Conservation (phyloP, 345 rosid species). For the Pistacia integerrima region DNA sequence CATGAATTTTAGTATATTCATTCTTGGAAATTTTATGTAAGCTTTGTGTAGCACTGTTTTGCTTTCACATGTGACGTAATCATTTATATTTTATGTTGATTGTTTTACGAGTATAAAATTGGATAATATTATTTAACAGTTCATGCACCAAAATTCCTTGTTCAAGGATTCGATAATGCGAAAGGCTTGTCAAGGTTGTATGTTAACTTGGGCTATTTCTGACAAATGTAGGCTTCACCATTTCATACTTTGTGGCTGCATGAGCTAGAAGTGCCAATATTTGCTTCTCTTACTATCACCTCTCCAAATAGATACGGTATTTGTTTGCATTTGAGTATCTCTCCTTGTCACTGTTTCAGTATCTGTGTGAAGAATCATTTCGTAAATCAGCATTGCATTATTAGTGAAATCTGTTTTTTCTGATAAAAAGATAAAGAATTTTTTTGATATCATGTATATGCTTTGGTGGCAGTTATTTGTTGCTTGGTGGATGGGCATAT, state of each 20-base stretch:
- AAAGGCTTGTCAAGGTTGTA: not conserved
- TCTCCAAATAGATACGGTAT: constrained; percentile 56
- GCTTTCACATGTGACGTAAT: not conserved
- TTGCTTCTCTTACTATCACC: constrained; percentile 71
- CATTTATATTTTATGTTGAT: not conserved
- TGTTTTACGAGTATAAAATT: not conserved
- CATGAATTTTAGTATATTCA: not conserved
- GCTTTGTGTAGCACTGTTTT: not conserved
- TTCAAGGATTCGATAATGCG: not conserved
- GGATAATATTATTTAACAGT: not conserved
- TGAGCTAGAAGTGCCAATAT: constrained; percentile 79
- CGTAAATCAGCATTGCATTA: not conserved
- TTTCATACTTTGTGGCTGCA: constrained; percentile 67
- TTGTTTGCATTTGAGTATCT: constrained; percentile 2
- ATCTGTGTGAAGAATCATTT: not conserved
- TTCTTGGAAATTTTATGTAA: not conserved
- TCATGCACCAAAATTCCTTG: not conserved
- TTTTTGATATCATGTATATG: not conserved
- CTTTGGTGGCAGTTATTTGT: constrained; percentile 67
- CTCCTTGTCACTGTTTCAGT: not conserved
- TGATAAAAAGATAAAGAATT: not conserved
- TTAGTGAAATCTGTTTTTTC: not conserved
- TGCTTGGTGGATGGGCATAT: constrained; percentile 91
- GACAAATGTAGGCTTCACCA: constrained; percentile 58
- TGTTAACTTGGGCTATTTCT: constrained; percentile 1